These are phyloP conservation scores for Priceomyces haplophilus DNA, from an alignment of 805 yeast species.

Conservation along the genomic window DNA sequence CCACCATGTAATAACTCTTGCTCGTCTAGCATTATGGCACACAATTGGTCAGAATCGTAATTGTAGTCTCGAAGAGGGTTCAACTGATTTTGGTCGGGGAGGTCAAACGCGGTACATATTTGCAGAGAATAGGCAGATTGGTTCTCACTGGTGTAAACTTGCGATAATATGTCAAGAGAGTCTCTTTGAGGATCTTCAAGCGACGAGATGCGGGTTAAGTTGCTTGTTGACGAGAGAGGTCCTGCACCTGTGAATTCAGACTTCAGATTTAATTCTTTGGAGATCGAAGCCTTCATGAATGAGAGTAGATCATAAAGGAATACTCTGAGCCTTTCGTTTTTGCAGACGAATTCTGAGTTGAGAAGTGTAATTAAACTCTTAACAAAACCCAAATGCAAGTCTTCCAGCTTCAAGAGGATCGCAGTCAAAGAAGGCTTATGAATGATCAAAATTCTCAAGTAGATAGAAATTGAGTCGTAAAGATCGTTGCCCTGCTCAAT, in stretches of 20 bases:
- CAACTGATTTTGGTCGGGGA: slow-evolving; percentile 27
- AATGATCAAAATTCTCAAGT: slow-evolving; percentile 54
- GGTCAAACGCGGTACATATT: slow-evolving; percentile 20
- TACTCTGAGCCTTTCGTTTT: slow-evolving; percentile 49
- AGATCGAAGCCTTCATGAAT: slow-evolving; percentile 45
- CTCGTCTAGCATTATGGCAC: slow-evolving; percentile 27
- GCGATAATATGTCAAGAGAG: background rate
- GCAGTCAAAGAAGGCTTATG: slow-evolving; percentile 52
- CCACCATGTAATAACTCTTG: slow-evolving; percentile 30
- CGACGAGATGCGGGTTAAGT: background rate
- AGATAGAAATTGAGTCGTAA: slow-evolving; percentile 40
- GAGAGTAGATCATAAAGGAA: slow-evolving; percentile 57
- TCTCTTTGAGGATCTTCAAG: slow-evolving; percentile 5
- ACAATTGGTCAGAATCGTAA: slow-evolving; percentile 14
- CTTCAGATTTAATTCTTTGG: slow-evolving; percentile 15
- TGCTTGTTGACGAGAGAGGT: background rate
- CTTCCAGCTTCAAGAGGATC: slow-evolving; percentile 36
- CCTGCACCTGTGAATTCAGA: slow-evolving; percentile 7
- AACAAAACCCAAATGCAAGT: slow-evolving; percentile 46
- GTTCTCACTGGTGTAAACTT: slow-evolving; percentile 1
- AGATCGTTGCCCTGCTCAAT: slow-evolving; percentile 6
- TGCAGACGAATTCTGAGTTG: slow-evolving; percentile 38
- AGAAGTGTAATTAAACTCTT: slow-evolving; percentile 46
- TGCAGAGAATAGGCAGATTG: slow-evolving; percentile 4
- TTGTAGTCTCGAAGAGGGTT: slow-evolving; percentile 18